Evolutionary conservation across 176 grass and related monocot genomes (phyloP), one percentile per base, ranked within the genome.

Genomic region (Panicum miliaceum): DNA sequence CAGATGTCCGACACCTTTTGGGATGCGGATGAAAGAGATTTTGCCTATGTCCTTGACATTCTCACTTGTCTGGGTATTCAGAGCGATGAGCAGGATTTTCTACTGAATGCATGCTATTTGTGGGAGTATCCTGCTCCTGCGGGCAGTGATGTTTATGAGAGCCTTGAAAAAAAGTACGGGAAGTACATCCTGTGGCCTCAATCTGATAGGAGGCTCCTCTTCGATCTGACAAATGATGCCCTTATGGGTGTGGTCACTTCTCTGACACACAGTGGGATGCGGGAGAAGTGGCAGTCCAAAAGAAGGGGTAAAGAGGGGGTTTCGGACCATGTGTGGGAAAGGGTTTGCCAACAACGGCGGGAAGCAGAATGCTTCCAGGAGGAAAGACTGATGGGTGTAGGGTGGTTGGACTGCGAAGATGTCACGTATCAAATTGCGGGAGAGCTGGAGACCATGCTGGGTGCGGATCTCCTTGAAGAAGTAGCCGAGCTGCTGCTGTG

Each of bases 21-120:
- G 57, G 79, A 90, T 59, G 88, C 88, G 68, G 88, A 86, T 3
- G 93, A 92, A 65, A 90, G 93, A 83, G 90, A 89, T 68, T 90
- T 90, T 58, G 84, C 88, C 18, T 92, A 90, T 86, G 29, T 32
- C 29, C 29, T 32, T 32, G 29, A 95, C 48, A 84, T 92, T 78
- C 61, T 95, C 45, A 73, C 47, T 37, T 76, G 71, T 56, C 79
- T 88, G 13, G 88, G 57, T 56, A 59, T 75, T 51, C 79, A 86
- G 36, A 84, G 68, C 13, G 79, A 79, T 40, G 61, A 82, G 64
- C 73, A 77, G 56, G 87, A 90, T 12, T 19, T 54, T 46, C 70
- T 86, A 34, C 56, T 88, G 16, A 70, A 25, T 67, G 64, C 46
- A 1, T 78, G 40, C 70, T 86, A 75, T 76, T 66, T 86, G 0